Percentiles rank a stretch among this genome's conserved stretches.
phyloP scores from a whole-genome alignment of 805 yeast species.

The Millerozyma miso region DNA sequence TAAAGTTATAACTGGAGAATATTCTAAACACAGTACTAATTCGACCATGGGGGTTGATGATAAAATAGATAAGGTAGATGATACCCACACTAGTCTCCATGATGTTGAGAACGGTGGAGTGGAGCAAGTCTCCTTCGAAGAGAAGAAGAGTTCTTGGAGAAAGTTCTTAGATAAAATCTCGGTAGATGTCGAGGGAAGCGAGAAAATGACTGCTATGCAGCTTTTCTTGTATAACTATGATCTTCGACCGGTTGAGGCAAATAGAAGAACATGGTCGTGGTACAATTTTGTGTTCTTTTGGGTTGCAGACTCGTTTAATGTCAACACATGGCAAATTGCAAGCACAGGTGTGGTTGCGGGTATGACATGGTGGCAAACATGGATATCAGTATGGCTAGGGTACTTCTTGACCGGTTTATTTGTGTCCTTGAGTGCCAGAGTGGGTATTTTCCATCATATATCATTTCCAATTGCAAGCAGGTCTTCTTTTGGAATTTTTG shows the following conservation, averaged over 20 bases:
- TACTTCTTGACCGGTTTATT: conserved; percentile 66
- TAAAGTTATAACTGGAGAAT: too few relatives aligned
- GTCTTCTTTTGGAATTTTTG: conserved; percentile 82
- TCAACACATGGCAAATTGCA: conserved; percentile 90
- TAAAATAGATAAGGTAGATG: background rate
- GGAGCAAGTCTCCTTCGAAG: background rate
- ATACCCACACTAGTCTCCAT: background rate
- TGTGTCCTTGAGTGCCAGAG: conserved; percentile 66
- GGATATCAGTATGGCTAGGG: conserved; percentile 88
- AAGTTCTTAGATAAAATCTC: background rate
- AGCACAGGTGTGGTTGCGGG: conserved; percentile 75
- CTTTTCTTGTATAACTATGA: conserved; percentile 71
- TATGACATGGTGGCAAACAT: conserved; percentile 85
- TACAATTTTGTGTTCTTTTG: conserved; percentile 74
- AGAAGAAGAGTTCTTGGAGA: background rate
- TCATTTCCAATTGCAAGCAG: conserved; percentile 82
- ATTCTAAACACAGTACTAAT: too few relatives aligned
- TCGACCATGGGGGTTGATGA: background rate
- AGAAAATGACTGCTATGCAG: conserved; percentile 50
- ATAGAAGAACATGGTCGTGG: conserved; percentile 83
- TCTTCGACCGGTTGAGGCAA: conserved; percentile 71
- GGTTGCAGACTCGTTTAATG: conserved; percentile 87
- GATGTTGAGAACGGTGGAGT: background rate
- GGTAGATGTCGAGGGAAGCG: conserved; percentile 17
- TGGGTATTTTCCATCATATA: conserved; percentile 77